Conservation (phyloP, 345 rosid genomes). For the Citrus cavaleriei region DNA sequence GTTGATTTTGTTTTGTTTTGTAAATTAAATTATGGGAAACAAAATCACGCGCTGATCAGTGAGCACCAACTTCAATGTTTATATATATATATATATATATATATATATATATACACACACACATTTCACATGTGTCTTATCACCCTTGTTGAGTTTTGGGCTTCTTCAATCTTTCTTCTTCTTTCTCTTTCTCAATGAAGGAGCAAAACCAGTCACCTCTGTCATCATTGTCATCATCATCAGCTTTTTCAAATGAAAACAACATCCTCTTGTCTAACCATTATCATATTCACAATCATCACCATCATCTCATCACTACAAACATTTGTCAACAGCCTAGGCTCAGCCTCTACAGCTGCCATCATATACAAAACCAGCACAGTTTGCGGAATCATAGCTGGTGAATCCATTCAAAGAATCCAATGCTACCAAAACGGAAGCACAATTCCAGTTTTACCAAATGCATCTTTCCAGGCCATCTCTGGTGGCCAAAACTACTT, state of each 20-base stretch:
- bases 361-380: slow-evolving; percentile 29
- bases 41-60: no score
- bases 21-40: no score
- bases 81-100: no score
- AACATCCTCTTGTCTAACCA: not conserved
- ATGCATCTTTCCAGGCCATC: slow-evolving; percentile 45
- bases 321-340: slow-evolving; percentile 30
- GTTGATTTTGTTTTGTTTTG: no score
- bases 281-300: slow-evolving; percentile 5
- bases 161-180: not conserved
- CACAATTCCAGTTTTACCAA: slow-evolving; percentile 25
- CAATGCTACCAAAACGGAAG: slow-evolving; percentile 42
- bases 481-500: slow-evolving; percentile 49
- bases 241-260: slow-evolving; percentile 23
- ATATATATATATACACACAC: no score
- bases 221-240: not conserved
- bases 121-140: no score
- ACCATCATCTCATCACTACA: not conserved
- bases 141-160: not conserved
- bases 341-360: slow-evolving; percentile 46
- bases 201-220: slow-evolving; percentile 10
- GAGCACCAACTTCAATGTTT: no score
- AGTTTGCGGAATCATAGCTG: slow-evolving; percentile 46
- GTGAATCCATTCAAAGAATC: slow-evolving; percentile 35
- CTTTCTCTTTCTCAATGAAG: slow-evolving; percentile 18